Evolutionary conservation across 2,329 filamentous ascomycete genomes (phyloP).

Genomic region (Ascochyta lentis): DNA sequence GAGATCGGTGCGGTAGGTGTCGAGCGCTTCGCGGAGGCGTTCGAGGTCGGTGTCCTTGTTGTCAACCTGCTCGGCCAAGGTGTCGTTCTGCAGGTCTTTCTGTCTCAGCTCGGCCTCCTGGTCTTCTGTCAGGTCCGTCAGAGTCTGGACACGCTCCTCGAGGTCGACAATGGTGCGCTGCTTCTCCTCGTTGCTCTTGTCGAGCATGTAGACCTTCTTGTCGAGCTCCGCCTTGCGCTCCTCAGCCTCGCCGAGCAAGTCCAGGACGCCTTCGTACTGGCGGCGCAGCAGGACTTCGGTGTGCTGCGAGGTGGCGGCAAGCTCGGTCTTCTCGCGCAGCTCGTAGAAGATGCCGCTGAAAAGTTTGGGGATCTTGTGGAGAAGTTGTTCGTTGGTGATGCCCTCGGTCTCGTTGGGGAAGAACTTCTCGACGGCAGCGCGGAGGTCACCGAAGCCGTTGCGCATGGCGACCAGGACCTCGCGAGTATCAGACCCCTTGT

Average conservation of each 20-base stretch:
- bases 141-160: slow-evolving; percentile 37
- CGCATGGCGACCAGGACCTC: slow-evolving; percentile 51
- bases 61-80: slow-evolving; percentile 35
- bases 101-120: slow-evolving; percentile 44
- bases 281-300: slow-evolving; percentile 47
- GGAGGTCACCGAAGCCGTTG: slow-evolving; percentile 50
- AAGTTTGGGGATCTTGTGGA: slow-evolving; percentile 47
- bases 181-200: slow-evolving; percentile 48
- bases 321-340: slow-evolving; percentile 38
- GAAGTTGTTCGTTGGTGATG: slow-evolving; percentile 49
- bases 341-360: slow-evolving; percentile 48
- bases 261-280: slow-evolving; percentile 41
- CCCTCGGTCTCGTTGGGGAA: slow-evolving; percentile 49
- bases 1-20: slow-evolving; percentile 51
- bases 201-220: slow-evolving; percentile 44
- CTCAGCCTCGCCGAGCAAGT: slow-evolving; percentile 39
- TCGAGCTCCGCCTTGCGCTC: slow-evolving; percentile 49
- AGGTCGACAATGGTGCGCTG: slow-evolving; percentile 48
- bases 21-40: slow-evolving; percentile 48
- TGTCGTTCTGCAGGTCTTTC: slow-evolving; percentile 37
- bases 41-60: slow-evolving; percentile 47
- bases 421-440: slow-evolving; percentile 49
- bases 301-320: slow-evolving; percentile 43
- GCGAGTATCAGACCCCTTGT: slow-evolving; percentile 38
- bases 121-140: slow-evolving; percentile 40